Conservation (phyloP, 129 eudicot genomes). For the Tagetes erecta region DNA sequence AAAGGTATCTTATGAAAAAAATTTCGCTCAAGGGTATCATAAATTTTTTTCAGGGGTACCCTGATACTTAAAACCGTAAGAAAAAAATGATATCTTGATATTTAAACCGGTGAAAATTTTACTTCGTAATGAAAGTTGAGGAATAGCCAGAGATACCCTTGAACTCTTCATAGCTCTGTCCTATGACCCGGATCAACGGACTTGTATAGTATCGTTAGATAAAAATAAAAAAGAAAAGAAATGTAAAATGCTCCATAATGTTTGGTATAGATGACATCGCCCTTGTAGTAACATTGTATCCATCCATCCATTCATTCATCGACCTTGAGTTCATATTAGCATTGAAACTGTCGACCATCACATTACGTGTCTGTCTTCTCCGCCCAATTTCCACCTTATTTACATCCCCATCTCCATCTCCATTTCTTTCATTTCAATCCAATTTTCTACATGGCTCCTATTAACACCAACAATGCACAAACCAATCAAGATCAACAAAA, state of each 20-base stretch:
- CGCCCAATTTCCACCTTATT: conserved; percentile 46
- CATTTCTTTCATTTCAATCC: conserved; percentile 14
- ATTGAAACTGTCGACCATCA: conserved; percentile 51
- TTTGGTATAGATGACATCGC: conserved; percentile 38
- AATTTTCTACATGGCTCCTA: conserved; percentile 43
- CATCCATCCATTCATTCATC: neutral
- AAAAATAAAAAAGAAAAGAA: neutral
- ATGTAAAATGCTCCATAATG: conserved; percentile 25
- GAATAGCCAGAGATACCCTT: too few relatives aligned
- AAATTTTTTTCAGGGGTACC: too few relatives aligned
- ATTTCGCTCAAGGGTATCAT: too few relatives aligned
- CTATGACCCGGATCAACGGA: too few relatives aligned
- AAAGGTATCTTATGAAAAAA: too few relatives aligned
- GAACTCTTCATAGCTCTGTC: too few relatives aligned
- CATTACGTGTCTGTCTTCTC: conserved; percentile 55
- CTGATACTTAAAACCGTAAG: too few relatives aligned
- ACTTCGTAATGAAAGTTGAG: too few relatives aligned
- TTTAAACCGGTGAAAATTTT: too few relatives aligned
- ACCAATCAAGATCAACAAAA: conserved; percentile 35
- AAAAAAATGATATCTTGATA: too few relatives aligned
- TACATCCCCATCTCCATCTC: conserved; percentile 1
- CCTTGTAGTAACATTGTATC: conserved; percentile 28
- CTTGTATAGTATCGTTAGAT: too few relatives aligned
- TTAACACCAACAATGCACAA: conserved; percentile 24
- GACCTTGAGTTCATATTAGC: conserved; percentile 22